Base-by-base conservation (phyloP, 805 yeast genomes). In the Candida ipomoeae region DNA sequence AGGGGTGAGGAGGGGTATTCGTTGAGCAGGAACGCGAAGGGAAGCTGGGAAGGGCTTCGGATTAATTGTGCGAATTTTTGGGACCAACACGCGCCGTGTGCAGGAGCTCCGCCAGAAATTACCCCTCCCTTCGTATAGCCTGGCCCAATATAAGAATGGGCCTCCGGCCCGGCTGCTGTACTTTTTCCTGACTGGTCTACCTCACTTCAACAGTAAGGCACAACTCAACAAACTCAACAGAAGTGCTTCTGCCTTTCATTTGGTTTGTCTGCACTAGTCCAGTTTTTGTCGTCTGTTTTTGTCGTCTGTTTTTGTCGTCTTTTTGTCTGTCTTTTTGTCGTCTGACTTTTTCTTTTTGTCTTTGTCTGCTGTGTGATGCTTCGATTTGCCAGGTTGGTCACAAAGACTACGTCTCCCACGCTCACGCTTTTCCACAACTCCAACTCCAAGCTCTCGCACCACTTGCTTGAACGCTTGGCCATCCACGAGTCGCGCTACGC, bases 361-460 rank as follows among this genome's bases (percentile, higher is more conserved):
- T 13, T 14, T 21, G 38, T 31, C 17, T 35, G 35, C 44, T 37
- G 7, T 14, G 14, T 26, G 15, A 56, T 56, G 60, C 54, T 56
- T 44, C 48, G 56, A 26, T 54, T 57, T 35, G 57, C 59, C 49
- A 49, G 56, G 40, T 43, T 54, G 29, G 45, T 56, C 44, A 47
- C 55, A n/a, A 51, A 51, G 39, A 36, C 59, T 14, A 6, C 49
- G 34, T 39, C 54, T 34, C 56, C 65, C 7, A 57, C 56, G 18
- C 59, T 66, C 44, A 45, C 69, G 13, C 51, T 68, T 45, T 68
- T 66, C 58, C 73, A 69, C 61, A 62, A 67, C 55, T 46, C 71
- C 23, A 51, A 60, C 40, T 61, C 65, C 29, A 53, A 55, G 41
- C 51, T 58, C 13, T 65, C 70, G 10, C 55, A 52, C 40, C 66